phyloP scores from a whole-genome alignment of 139 green algal genomes.

The Micromonas commoda region DNA sequence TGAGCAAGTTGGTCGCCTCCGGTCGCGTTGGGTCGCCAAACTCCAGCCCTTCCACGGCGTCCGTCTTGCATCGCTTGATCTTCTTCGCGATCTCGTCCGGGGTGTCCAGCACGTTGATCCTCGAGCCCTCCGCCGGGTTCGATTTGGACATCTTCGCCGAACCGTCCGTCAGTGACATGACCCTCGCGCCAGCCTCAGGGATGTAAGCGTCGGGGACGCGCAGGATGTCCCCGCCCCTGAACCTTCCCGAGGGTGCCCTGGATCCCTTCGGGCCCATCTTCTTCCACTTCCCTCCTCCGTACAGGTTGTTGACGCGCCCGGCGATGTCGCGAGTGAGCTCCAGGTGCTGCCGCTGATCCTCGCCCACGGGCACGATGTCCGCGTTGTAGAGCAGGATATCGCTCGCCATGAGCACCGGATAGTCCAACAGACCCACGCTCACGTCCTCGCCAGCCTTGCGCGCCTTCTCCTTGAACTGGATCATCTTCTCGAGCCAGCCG shows the following conservation, averaged over 20 bases:
- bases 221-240: constrained; percentile 13
- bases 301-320: constrained; percentile 80
- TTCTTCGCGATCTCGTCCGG: constrained; percentile 79
- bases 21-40: constrained; percentile 82
- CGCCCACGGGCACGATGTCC: constrained; percentile 93
- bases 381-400: constrained; percentile 98
- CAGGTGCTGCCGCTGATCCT: constrained; percentile 97
- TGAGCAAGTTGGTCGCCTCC: constrained; percentile 91
- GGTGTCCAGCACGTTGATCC: constrained; percentile 92
- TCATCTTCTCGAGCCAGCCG: constrained; percentile 92
- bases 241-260: constrained; percentile 6
- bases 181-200: constrained; percentile 74
- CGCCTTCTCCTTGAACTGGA: constrained; percentile 97
- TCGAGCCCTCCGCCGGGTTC: constrained; percentile 70
- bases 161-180: constrained; percentile 94
- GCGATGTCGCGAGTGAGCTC: constrained; percentile 78
- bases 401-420: constrained; percentile 97
- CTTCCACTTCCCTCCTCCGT: constrained; percentile 91
- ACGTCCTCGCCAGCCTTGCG: constrained; percentile 84
- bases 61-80: constrained; percentile 72
- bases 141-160: constrained; percentile 94
- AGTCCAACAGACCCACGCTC: constrained; percentile 85
- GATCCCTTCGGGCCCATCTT: constrained; percentile 69
- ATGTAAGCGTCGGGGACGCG: constrained; percentile 89
- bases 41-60: constrained; percentile 67